Conservation (phyloP, 768 basidiomycete genomes). For the Neoboletus magnificus region DNA sequence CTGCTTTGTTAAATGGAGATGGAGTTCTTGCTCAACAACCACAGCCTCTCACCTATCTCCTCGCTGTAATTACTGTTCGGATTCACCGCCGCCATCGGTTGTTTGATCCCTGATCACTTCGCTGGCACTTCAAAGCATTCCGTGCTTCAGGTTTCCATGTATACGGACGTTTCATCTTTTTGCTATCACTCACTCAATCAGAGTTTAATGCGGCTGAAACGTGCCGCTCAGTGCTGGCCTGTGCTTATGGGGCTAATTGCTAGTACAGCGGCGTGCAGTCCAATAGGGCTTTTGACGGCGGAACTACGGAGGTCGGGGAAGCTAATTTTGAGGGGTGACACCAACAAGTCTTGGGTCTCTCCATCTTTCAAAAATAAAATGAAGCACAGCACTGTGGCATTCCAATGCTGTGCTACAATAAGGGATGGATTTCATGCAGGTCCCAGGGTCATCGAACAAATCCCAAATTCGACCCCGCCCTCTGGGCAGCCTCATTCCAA, state of each 20-base stretch:
- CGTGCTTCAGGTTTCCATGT: slow-evolving; percentile 15
- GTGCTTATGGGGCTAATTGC: slow-evolving; percentile 8
- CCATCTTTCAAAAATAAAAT: background rate
- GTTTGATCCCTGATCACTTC: slow-evolving; percentile 4
- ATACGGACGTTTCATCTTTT: slow-evolving; percentile 16
- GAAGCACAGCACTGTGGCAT: background rate
- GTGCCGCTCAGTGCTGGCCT: slow-evolving; percentile 12
- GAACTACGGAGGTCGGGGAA: slow-evolving; percentile 15
- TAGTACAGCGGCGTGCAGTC: background rate
- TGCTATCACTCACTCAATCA: slow-evolving; percentile 10
- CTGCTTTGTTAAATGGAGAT: slow-evolving; percentile 1
- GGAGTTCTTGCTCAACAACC: background rate
- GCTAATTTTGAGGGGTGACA: background rate
- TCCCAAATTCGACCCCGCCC: background rate
- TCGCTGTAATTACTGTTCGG: background rate
- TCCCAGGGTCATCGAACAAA: background rate
- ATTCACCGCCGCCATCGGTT: background rate
- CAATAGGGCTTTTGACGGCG: slow-evolving; percentile 4
- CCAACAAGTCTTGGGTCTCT: background rate
- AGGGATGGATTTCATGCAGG: background rate
- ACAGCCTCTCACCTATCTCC: slow-evolving; percentile 4
- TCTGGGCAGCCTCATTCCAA: background rate
- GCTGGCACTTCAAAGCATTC: slow-evolving; percentile 10
- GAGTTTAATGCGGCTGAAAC: slow-evolving; percentile 27
- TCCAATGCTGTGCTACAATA: background rate